Percentiles rank a stretch among this genome's conserved stretches.
phyloP scores from a whole-genome alignment of 495 filamentous ascomycete genomes.

The Astrothelium subdiscretum region DNA sequence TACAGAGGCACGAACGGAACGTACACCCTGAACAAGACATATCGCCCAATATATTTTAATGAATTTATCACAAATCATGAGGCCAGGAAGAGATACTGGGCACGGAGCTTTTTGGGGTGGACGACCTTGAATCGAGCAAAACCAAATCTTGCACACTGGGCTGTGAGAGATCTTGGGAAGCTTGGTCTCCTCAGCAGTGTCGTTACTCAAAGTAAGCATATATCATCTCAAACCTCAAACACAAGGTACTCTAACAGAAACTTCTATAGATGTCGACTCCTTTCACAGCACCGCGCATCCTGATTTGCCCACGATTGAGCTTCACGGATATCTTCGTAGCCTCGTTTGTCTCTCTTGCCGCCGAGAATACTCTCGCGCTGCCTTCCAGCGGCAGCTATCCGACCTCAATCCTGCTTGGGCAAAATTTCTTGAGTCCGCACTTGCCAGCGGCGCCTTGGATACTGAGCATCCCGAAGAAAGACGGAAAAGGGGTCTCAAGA shows the following conservation, averaged over 20 bases:
- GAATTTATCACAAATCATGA: constrained; percentile 79
- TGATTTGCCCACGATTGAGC: constrained; percentile 59
- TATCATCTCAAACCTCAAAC: no score
- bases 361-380: constrained; percentile 36
- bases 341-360: constrained; percentile 67
- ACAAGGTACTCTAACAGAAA: neutral
- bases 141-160: constrained; percentile 71
- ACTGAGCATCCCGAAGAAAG: constrained; percentile 66
- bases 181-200: constrained; percentile 64
- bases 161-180: constrained; percentile 55
- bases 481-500: constrained; percentile 55
- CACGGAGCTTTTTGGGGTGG: constrained; percentile 89
- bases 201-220: constrained; percentile 79
- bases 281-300: constrained; percentile 77
- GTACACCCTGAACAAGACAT: constrained; percentile 78
- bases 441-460: constrained; percentile 60
- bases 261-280: constrained; percentile 66
- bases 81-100: constrained; percentile 91
- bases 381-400: constrained; percentile 67
- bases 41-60: constrained; percentile 84
- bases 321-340: constrained; percentile 80
- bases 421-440: constrained; percentile 56
- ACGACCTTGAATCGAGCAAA: constrained; percentile 60
- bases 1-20: constrained; percentile 86
- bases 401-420: constrained; percentile 80